Conservation (phyloP, 2,329 filamentous ascomycete species). For the Beauveria sp. region DNA sequence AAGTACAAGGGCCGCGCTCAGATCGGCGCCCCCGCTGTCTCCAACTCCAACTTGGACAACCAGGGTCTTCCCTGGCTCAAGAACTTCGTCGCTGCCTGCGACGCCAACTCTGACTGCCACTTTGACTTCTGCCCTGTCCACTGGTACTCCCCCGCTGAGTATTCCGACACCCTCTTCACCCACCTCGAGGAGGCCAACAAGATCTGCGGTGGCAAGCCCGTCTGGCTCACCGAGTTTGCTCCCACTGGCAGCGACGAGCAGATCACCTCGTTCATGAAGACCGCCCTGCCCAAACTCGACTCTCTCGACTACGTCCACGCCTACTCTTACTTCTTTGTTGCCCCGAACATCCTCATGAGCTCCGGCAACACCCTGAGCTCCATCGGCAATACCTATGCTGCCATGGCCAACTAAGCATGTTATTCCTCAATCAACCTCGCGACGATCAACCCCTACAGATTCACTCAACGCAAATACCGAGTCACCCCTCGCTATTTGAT, state of each 20-base stretch:
- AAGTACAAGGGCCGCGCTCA: constrained; percentile 43
- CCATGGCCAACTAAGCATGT: constrained; percentile 17
- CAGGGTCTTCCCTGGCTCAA: constrained; percentile 51
- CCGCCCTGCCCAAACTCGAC: constrained; percentile 42
- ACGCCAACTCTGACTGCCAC: constrained; percentile 34
- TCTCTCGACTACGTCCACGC: constrained; percentile 41
- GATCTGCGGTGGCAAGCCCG: constrained; percentile 38
- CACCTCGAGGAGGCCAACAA: constrained; percentile 42
- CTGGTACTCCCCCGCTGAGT: constrained; percentile 50
- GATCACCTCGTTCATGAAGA: constrained; percentile 40
- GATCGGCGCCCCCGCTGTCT: constrained; percentile 53
- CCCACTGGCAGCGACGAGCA: constrained; percentile 37
- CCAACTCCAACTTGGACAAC: constrained; percentile 44
- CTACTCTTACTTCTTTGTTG: constrained; percentile 52
- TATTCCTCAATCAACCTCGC: constrained; percentile 14
- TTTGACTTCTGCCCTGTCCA: constrained; percentile 56
- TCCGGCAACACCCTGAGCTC: constrained; percentile 32
- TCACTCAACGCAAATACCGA: constrained; percentile 5
- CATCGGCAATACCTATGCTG: constrained; percentile 44
- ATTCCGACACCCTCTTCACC: constrained; percentile 42
- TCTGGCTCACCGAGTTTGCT: constrained; percentile 62
- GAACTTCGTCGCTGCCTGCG: constrained; percentile 44
- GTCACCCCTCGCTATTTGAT: background rate
- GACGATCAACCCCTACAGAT: constrained; percentile 2
- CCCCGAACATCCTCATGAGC: constrained; percentile 33